phyloP scores from a whole-genome alignment of 441 rosid species.

The Croton laevigatus region DNA sequence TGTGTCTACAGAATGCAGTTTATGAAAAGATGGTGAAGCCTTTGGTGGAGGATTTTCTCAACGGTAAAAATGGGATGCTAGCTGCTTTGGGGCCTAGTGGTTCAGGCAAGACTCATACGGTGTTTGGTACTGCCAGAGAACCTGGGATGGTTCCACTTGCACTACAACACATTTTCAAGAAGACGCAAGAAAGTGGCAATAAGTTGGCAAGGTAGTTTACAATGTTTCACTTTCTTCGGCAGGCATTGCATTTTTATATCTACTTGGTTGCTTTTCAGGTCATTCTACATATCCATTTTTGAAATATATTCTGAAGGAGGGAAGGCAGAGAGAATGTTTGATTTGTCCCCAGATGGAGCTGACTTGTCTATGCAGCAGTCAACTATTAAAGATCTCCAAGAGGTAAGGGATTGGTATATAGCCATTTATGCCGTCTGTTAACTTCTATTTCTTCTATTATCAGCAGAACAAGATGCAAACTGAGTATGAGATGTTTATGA shows the following conservation, averaged over 20 bases:
- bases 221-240: neutral
- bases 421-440: neutral
- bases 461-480: conserved; percentile 11
- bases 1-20: conserved; percentile 33
- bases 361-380: conserved; percentile 72
- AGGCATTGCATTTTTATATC: neutral
- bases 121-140: conserved; percentile 64
- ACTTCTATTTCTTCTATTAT: neutral
- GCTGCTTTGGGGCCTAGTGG: conserved; percentile 93
- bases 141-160: conserved; percentile 84
- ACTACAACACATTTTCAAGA: conserved; percentile 54
- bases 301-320: conserved; percentile 84
- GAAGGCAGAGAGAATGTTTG: conserved; percentile 65
- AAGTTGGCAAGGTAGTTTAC: conserved; percentile 38
- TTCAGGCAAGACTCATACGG: conserved; percentile 90
- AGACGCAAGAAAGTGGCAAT: conserved; percentile 19
- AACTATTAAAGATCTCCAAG: conserved; percentile 63
- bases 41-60: conserved; percentile 68
- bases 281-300: conserved; percentile 66
- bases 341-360: conserved; percentile 60
- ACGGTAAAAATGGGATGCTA: conserved; percentile 77
- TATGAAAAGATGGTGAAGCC: conserved; percentile 35
- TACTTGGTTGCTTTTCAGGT: conserved; percentile 39
- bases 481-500: conserved; percentile 17
- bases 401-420: conserved; percentile 35